Evolutionary conservation across 1,284 basidiomycete genomes (phyloP).

Genomic region (Apiotrichum akiyoshidainum): DNA sequence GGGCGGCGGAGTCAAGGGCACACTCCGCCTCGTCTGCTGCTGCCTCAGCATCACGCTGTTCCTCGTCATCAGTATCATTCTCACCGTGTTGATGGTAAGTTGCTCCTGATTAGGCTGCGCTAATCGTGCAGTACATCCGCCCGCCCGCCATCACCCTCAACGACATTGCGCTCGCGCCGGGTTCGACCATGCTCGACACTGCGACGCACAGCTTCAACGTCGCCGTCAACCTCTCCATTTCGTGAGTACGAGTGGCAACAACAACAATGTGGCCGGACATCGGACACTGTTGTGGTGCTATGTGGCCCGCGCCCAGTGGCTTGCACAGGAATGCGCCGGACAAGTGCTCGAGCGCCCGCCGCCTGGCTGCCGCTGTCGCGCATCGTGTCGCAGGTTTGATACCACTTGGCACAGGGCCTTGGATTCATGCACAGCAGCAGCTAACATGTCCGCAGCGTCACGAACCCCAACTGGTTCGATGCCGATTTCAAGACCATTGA

Average conservation of each 20-base stretch:
- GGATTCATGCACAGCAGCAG: no score
- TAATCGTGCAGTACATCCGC: slow-evolving; percentile 64
- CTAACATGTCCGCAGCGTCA: slow-evolving; percentile 56
- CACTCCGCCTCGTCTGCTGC: slow-evolving; percentile 49
- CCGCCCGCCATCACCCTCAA: slow-evolving; percentile 72
- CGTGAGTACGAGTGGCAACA: slow-evolving; percentile 52
- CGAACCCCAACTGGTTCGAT: slow-evolving; percentile 81
- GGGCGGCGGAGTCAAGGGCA: slow-evolving; percentile 44
- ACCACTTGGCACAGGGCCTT: no score
- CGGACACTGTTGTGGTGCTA: not conserved
- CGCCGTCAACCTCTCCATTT: slow-evolving; percentile 66
- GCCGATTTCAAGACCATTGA: slow-evolving; percentile 68
- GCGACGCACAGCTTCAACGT: slow-evolving; percentile 45
- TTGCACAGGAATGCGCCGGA: not conserved
- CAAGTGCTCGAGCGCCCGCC: not conserved
- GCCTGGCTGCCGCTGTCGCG: not conserved
- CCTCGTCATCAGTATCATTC: slow-evolving; percentile 64
- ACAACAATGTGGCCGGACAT: no score
- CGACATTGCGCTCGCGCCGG: slow-evolving; percentile 53
- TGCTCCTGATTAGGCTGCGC: not conserved
- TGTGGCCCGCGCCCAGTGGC: not conserved
- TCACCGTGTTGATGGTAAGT: slow-evolving; percentile 69
- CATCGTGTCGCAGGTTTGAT: no score
- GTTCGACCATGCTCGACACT: not conserved
- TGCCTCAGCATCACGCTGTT: slow-evolving; percentile 50